Evolutionary conservation across 495 filamentous ascomycete genomes (phyloP), one percentile per base, ranked within the genome.

Genomic region (Aspergillus funiculosus): DNA sequence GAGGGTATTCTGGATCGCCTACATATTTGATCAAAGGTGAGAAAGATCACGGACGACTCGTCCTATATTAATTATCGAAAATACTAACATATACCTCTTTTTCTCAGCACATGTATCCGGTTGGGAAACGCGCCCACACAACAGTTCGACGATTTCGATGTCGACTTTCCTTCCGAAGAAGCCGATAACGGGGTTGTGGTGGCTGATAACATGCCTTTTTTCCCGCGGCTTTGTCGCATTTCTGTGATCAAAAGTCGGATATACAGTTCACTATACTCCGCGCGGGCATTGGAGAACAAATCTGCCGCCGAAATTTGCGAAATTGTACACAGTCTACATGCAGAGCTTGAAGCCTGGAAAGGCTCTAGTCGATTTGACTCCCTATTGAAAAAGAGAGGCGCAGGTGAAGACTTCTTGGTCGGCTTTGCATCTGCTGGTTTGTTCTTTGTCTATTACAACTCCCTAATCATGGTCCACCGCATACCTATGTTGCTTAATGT

Each of bases 71-170:
- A n/a, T n/a, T n/a, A n/a, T n/a, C n/a, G n/a, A n/a, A n/a, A n/a
- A n/a, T n/a, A n/a, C n/a, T n/a, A n/a, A n/a, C n/a, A n/a, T n/a
- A n/a, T n/a, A n/a, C n/a, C n/a, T n/a, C n/a, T 20, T 10, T 29
- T 22, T 17, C 24, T 3, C 38, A 82, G 78, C 56, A 79, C 94
- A 48, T 95, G 89, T 59, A 75, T 98, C 21, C 77, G 94, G 21
- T 83, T 86, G 10, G 92, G 92, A 30, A 83, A 85, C 42, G 89
- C 92, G 5, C 89, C 87, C 10, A 80, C 85, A 11, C 92, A 96
- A 61, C 88, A 96, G 54, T 86, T 91, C 51, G 89, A 97, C 58
- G 92, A 98, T 60, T 91, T 94, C 75, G 95, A 95, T 59, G 87
- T 97, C 20, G 89, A 94, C 34, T 75, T 96, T 32, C 92, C 92